phyloP scores from a whole-genome alignment of 225 moss, liverwort and hornwort species.

The Lunularia cruciata region DNA sequence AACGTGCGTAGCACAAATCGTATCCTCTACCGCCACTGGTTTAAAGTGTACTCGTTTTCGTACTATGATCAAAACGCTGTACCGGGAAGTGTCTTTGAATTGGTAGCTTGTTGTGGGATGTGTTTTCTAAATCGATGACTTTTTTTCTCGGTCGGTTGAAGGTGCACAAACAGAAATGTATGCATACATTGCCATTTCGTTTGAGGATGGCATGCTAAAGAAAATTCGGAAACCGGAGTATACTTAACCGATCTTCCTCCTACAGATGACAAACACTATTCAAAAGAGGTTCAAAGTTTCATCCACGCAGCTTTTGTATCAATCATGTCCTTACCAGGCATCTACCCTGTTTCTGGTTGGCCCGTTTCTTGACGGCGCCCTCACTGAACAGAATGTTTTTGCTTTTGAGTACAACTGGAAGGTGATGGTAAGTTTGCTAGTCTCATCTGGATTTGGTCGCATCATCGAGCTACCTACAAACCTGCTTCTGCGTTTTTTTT shows the following conservation, averaged over 20 bases:
- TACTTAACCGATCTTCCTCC: slow-evolving; percentile 45
- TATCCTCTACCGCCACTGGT: slow-evolving; percentile 59
- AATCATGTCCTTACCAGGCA: slow-evolving; percentile 62
- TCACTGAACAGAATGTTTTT: slow-evolving; percentile 86
- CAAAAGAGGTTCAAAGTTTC: slow-evolving; percentile 62
- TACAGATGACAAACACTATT: slow-evolving; percentile 65
- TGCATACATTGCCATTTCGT: no score
- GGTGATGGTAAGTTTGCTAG: slow-evolving; percentile 59
- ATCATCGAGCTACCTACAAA: background rate
- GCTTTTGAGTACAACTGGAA: slow-evolving; percentile 62
- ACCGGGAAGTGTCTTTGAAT: no score
- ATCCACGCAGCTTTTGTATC: slow-evolving; percentile 58
- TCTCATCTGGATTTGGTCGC: background rate
- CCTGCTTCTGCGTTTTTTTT: background rate
- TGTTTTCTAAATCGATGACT: no score
- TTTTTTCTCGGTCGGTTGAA: no score
- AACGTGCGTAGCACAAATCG: slow-evolving; percentile 93
- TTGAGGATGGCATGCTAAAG: no score
- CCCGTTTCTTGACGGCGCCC: slow-evolving; percentile 92
- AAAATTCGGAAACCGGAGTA: background rate
- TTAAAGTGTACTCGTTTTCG: no score
- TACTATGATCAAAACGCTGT: no score
- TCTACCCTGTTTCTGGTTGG: slow-evolving; percentile 75
- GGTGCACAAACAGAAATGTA: no score
- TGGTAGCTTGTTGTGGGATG: no score